A percentile compares a stretch with the other conserved stretches of the same genome.
These are phyloP conservation scores for Dactylellina sp. DNA, from an alignment of 2,329 filamentous ascomycete genomes.

Conservation along the genomic window DNA sequence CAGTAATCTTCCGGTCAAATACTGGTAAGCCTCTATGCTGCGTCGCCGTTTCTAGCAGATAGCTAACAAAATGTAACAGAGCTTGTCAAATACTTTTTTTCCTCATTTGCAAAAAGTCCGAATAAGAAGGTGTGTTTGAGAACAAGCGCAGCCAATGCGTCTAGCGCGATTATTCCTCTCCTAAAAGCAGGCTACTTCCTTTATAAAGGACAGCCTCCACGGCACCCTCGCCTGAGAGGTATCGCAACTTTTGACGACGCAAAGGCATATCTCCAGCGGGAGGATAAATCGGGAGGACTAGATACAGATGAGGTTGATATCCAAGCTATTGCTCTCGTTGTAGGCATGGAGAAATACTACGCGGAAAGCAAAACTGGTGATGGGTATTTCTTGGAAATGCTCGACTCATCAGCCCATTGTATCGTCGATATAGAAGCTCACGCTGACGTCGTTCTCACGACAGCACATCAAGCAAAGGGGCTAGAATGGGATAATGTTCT, in stretches of 20 bases:
- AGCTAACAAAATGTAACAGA: constrained; percentile 6
- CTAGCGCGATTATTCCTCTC: constrained; percentile 34
- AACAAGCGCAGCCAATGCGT: constrained; percentile 44
- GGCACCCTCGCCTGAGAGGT: constrained; percentile 41
- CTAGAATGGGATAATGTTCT: constrained; percentile 58
- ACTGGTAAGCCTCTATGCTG: constrained; percentile 10
- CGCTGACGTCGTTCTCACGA: constrained; percentile 56
- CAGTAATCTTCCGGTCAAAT: constrained; percentile 32
- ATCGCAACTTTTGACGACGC: constrained; percentile 41
- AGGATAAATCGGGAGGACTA: constrained; percentile 19
- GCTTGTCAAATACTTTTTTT: constrained; percentile 48
- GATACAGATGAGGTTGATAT: constrained; percentile 53
- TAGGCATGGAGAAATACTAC: constrained; percentile 36
- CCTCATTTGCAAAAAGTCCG: constrained; percentile 27
- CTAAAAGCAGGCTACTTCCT: constrained; percentile 38
- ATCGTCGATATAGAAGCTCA: constrained; percentile 34
- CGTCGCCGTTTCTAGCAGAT: background rate
- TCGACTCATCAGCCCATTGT: constrained; percentile 27
- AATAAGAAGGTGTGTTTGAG: constrained; percentile 26
- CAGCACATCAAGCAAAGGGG: constrained; percentile 57
- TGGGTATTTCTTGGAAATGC: constrained; percentile 33
- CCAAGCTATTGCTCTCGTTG: constrained; percentile 33
- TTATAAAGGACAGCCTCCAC: constrained; percentile 35
- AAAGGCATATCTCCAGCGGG: constrained; percentile 40
- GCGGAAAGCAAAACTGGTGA: constrained; percentile 19